Percentiles rank a stretch among this genome's conserved stretches.
Evolutionary conservation across 75 land plant genomes (phyloP).

Genomic region (Pinus taeda): DNA sequence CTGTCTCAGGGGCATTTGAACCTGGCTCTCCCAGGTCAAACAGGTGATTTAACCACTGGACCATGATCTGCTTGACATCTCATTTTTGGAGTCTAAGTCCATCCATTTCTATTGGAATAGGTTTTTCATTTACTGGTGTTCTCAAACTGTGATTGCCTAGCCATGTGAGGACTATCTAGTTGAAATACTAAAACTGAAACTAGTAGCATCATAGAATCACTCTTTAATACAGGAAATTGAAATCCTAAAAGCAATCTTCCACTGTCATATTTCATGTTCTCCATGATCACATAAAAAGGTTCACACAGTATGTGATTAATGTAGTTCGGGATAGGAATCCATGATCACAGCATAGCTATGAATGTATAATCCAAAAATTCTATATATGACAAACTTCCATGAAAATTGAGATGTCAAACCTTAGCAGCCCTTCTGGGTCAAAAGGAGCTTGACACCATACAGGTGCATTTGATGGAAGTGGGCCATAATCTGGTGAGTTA

Average conservation of each 20-base stretch:
- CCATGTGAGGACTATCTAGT: background rate
- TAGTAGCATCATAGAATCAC: background rate
- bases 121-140: no score
- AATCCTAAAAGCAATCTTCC: background rate
- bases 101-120: no score
- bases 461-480: constrained; percentile 68
- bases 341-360: background rate
- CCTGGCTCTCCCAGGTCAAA: no score
- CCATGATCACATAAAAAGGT: no score
- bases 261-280: no score
- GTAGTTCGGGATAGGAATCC: background rate
- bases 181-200: background rate
- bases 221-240: background rate
- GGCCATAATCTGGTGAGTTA: constrained; percentile 81
- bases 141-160: no score
- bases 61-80: no score
- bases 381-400: background rate
- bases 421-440: constrained; percentile 86
- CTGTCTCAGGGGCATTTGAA: no score
- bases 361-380: background rate
- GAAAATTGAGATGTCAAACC: constrained; percentile 28
- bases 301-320: no score
- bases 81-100: no score
- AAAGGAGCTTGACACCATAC: constrained; percentile 85
- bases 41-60: no score